phyloP scores from a whole-genome alignment of 2,329 filamentous ascomycete genomes.

The Fusarium beomiforme region DNA sequence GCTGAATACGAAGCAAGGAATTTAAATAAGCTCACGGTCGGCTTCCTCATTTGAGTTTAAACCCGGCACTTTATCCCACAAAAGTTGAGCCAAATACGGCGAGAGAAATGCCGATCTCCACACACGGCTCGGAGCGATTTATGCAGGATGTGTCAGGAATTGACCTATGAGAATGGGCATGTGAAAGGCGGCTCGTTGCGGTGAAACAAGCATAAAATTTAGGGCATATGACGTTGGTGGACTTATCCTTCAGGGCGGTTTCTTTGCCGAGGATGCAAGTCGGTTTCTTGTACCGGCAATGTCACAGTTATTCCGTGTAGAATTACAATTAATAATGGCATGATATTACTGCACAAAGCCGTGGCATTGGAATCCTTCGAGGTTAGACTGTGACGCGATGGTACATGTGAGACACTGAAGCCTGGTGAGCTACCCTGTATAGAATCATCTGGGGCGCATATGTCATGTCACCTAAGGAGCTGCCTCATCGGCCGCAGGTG shows the following conservation, averaged over 20 bases:
- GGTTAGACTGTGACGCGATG: too few species aligned
- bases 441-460: background rate
- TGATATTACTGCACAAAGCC: rapidly evolving
- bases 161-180: background rate
- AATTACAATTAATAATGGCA: rapidly evolving
- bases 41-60: background rate
- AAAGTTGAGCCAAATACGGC: background rate
- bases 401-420: background rate
- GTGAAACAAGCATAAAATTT: background rate
- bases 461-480: background rate
- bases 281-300: background rate
- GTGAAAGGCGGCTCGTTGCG: background rate
- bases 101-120: background rate
- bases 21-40: background rate
- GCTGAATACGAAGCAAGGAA: background rate
- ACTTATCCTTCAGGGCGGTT: background rate
- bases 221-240: background rate
- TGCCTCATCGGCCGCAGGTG: background rate
- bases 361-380: background rate
- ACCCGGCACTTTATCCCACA: background rate
- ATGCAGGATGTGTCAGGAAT: background rate
- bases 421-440: background rate
- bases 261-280: background rate
- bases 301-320: background rate
- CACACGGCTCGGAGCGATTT: background rate